A percentile compares a stretch with the other conserved stretches of the same genome.
These are phyloP conservation scores for Ogataea trehaloabstinens DNA, from an alignment of 805 yeast species.

Conservation along the genomic window DNA sequence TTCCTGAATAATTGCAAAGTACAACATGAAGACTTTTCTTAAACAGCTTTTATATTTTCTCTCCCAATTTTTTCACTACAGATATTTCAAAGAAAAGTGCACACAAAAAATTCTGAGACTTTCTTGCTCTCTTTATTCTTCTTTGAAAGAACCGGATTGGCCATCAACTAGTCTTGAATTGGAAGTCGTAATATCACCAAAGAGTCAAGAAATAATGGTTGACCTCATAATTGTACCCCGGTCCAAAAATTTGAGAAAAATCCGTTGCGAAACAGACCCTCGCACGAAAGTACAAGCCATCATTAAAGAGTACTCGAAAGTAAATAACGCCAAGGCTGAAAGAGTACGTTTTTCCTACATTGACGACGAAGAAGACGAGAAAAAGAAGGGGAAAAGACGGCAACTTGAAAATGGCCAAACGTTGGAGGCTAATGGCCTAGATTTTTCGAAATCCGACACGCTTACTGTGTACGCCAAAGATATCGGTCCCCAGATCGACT, in stretches of 20 bases:
- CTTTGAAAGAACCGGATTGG: too few species aligned
- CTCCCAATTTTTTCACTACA: too few species aligned
- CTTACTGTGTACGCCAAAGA: constrained; percentile 70
- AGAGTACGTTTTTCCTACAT: constrained; percentile 55
- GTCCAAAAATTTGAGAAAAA: constrained; percentile 53
- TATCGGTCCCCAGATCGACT: constrained; percentile 87
- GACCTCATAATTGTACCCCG: constrained; percentile 55
- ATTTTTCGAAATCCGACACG: constrained; percentile 30
- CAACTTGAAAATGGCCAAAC: constrained; percentile 46
- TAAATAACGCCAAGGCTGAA: constrained; percentile 38
- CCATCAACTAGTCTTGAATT: too few species aligned
- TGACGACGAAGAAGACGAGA: constrained; percentile 26
- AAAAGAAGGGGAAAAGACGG: constrained; percentile 35
- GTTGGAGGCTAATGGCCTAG: constrained; percentile 45
- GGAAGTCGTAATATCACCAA: too few species aligned
- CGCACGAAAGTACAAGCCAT: constrained; percentile 33
- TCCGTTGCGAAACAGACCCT: constrained; percentile 40
- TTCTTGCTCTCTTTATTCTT: too few species aligned
- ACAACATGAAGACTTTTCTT: too few species aligned
- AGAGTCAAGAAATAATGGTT: constrained; percentile 42
- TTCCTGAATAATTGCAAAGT: too few species aligned
- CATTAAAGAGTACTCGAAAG: constrained; percentile 42
- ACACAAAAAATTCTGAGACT: too few species aligned
- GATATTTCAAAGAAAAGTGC: too few species aligned
- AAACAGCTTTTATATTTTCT: too few species aligned